Evolutionary conservation across 257 asterid species (phyloP), one percentile per base, ranked within the genome.

Genomic region (Leonotis leonurus): DNA sequence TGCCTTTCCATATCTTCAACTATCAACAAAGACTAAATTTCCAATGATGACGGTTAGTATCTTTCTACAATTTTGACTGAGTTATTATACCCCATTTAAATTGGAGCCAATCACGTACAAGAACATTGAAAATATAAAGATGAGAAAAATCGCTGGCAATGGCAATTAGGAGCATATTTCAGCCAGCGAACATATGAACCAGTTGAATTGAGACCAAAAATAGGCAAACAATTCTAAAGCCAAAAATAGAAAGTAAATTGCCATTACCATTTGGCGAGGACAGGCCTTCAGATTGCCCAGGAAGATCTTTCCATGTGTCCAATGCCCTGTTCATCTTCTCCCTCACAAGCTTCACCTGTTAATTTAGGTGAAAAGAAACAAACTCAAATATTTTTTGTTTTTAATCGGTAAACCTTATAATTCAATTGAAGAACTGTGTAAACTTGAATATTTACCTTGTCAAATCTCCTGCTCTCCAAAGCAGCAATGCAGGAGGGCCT

Each of bases 241-340:
- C 32, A 45, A 4, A 29, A 21, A 48, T 8, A 40, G 46, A 56
- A 33, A 22, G 30, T 59, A 48, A 16, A 14, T 22, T 46, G 41
- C 4, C 25, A 46, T 70, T 81, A 82, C 96, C 92, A 76, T 83
- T 80, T 2, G 83, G 69, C 0, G 94, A 70, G 9, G 83, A 66
- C 14, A 45, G 69, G 60, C 69, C 77, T 56, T 82, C 83, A 16
- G 77, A 55, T 32, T 55, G 33, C 11, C 50, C 74, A 3, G 89
- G 77, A 39, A 86, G 76, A 40, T 75, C 82, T 68, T 64, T 91
- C 98, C 98, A 91, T 70, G 58, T 55, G 62, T 78, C 90, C 66
- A 88, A 75, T 6, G 94, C 89, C 39, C 78, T 84, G 66, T 85
- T 88, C 95, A 91, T 91, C 39, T 79, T 79, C 79, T 91, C 96